phyloP scores from a whole-genome alignment of 371 early-diverging fungal species.

The Syncephalis fuscata region DNA sequence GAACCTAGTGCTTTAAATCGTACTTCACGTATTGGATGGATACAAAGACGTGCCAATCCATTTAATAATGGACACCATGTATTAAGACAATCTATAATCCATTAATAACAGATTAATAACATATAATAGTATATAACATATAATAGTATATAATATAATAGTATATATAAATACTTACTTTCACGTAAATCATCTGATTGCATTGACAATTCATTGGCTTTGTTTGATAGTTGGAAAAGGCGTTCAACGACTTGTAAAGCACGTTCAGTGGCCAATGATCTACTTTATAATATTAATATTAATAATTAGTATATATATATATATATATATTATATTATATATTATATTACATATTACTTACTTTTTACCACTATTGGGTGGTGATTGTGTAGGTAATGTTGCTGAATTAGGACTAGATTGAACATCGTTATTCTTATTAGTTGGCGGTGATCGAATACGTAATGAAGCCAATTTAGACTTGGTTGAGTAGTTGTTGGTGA shows the following conservation, averaged over 20 bases:
- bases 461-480: background rate
- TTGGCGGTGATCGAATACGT: slow-evolving; percentile 6
- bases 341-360: background rate
- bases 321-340: slow-evolving; percentile 1
- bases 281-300: too few relatives aligned
- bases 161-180: slow-evolving; percentile 16
- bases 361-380: background rate
- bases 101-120: background rate
- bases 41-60: slow-evolving; percentile 42
- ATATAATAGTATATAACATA: background rate
- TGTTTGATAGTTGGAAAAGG: slow-evolving; percentile 30
- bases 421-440: background rate
- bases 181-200: slow-evolving; percentile 20
- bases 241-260: slow-evolving; percentile 39
- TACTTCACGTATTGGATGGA: slow-evolving; percentile 42
- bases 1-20: slow-evolving; percentile 40
- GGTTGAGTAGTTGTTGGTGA: too few relatives aligned
- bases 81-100: slow-evolving; percentile 29
- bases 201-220: slow-evolving; percentile 30
- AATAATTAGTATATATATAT: too few relatives aligned
- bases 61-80: slow-evolving; percentile 55
- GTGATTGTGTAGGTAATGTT: slow-evolving; percentile 2
- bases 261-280: slow-evolving; percentile 26
- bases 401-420: slow-evolving; percentile 2
- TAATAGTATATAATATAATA: background rate